A percentile compares a stretch with the other conserved stretches of the same genome.
Conservation (phyloP, 2,329 filamentous ascomycete species). For the Zymoseptoria crescenta region DNA sequence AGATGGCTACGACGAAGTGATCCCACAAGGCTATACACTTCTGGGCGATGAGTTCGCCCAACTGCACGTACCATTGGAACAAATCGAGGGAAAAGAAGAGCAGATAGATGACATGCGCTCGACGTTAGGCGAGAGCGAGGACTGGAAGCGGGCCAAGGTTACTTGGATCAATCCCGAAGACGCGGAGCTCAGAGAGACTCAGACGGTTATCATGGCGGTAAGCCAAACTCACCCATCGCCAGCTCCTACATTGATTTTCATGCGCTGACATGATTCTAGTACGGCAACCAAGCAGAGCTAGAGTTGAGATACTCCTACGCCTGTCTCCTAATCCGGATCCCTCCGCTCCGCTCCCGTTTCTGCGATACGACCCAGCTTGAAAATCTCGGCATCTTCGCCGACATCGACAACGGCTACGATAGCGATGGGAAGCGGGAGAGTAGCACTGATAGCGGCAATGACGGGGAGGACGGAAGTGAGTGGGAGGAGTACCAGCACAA, state of each 20-base stretch:
- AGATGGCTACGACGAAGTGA: background rate
- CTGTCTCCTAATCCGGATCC: slow-evolving; percentile 2
- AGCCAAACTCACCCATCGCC: background rate
- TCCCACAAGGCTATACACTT: background rate
- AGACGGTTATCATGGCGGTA: background rate
- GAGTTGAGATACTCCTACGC: background rate
- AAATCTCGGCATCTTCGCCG: too few species aligned
- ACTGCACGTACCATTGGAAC: background rate
- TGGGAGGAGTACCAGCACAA: too few species aligned
- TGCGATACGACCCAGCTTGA: too few species aligned
- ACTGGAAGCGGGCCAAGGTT: background rate
- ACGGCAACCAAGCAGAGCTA: slow-evolving; percentile 1
- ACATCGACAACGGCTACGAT: too few species aligned
- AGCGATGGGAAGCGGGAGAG: too few species aligned
- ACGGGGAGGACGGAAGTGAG: too few species aligned
- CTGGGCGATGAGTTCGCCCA: background rate
- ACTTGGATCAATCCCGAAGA: background rate
- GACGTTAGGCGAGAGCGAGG: background rate
- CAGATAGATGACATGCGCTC: background rate
- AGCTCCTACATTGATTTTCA: too few species aligned
- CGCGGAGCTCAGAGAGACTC: background rate
- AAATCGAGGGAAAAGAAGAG: background rate
- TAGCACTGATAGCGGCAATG: too few species aligned
- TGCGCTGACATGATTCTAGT: background rate
- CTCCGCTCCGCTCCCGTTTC: background rate